phyloP scores from a whole-genome alignment of 331 rosid species.

The Acacia concinna region DNA sequence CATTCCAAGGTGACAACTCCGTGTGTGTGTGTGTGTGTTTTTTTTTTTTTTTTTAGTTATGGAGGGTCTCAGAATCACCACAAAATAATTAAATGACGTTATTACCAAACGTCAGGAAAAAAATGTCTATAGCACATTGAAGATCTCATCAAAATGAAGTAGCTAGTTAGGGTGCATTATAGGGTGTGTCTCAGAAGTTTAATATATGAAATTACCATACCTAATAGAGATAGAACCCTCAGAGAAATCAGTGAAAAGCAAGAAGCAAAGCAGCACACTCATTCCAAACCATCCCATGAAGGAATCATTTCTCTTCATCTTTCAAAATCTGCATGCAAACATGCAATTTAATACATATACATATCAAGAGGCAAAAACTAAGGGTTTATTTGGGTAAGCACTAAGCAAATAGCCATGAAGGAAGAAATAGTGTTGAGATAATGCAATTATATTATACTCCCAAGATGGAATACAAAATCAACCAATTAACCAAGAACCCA shows the following conservation, averaged over 20 bases:
- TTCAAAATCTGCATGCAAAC: slow-evolving; percentile 27
- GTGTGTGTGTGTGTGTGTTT: not conserved
- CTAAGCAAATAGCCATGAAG: not conserved
- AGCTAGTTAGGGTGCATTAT: not conserved
- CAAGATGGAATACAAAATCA: not conserved
- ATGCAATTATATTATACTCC: not conserved
- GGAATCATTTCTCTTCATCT: slow-evolving; percentile 10
- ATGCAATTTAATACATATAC: not conserved
- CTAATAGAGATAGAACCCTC: not conserved
- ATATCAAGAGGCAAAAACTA: not conserved
- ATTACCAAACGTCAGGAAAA: not conserved
- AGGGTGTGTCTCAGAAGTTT: not conserved
- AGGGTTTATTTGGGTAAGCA: not conserved
- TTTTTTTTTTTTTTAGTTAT: not conserved
- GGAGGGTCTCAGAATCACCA: not conserved
- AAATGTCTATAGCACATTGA: not conserved
- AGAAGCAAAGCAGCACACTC: slow-evolving; percentile 28
- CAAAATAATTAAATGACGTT: not conserved
- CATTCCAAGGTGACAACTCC: not conserved
- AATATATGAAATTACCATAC: not conserved
- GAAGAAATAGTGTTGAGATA: slow-evolving; percentile 8
- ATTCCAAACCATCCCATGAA: slow-evolving; percentile 35
- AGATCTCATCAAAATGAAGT: not conserved
- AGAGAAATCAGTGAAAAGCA: slow-evolving; percentile 28
- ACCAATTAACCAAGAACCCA: not conserved